Base-by-base conservation (phyloP, 306 rosid species). In the Quercus rubra region DNA sequence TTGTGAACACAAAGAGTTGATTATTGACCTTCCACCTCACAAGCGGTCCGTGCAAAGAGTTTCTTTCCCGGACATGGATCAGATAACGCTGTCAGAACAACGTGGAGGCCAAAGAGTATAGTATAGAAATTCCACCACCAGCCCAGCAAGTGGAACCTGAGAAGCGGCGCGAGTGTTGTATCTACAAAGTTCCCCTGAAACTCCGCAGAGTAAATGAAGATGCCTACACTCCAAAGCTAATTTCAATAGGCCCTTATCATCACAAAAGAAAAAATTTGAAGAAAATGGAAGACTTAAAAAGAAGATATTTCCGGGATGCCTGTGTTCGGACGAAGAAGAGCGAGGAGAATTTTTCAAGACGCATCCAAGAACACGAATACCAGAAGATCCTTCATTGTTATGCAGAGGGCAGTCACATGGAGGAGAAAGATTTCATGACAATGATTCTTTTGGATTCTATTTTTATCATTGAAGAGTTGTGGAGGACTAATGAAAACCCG, bases 181-280 rank as follows among this genome's bases (percentile, higher is more conserved):
- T 82, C 70, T 52, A 82, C 23, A 64, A 67, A 27, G 25, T 77
- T 38, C 85, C 81, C 19, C 55, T 18, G 38, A 73, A 55, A 38
- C 78, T 82, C 4, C 70, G 81, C 3, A 28, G 28, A 5, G 78
- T 77, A 15, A 72, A 82, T 1, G n/a, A 38, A 35, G 61, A 27
- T 5, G 73, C 71, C 13, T 82, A 63, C 78, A 77, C 74, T 25
- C 81, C 85, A 4, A 73, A 70, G 35, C 21, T 82, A 10, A 33
- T 82, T 5, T 82, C 85, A 6, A 82, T 82, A 1, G 85, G 85
- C 30, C 81, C 61, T 14, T 63, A 71, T 23, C 85, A 77, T 77
- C 8, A 77, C 18, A 31, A 62, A 11, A 55, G 21, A 3, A 19
- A 13, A 30, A 55, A 64, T n/a, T 46, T 77, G 55, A 15, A 21